A percentile compares a stretch with the other conserved stretches of the same genome.
Evolutionary conservation across 139 green algal species (phyloP).

Genomic region (Closterium sp.): DNA sequence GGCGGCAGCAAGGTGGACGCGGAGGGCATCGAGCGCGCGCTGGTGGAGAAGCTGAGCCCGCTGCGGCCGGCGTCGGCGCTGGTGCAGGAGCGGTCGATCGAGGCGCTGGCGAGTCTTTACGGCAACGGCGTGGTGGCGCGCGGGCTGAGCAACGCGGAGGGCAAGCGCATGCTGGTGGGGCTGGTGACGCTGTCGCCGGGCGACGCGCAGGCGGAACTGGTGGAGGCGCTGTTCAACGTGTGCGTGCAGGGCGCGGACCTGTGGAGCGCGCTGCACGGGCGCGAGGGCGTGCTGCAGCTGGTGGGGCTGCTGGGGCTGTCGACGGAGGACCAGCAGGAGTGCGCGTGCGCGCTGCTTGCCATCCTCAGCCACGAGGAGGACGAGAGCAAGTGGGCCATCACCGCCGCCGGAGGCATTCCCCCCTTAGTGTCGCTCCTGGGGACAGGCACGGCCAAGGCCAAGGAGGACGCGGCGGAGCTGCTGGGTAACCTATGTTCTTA

Average conservation of each 20-base stretch:
- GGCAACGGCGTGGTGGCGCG: conserved; percentile 23
- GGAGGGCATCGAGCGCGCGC: conserved; percentile 6
- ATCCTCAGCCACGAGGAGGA: conserved; percentile 34
- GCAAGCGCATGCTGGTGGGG: conserved; percentile 38
- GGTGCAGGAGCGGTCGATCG: conserved; percentile 31
- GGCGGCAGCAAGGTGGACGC: conserved; percentile 1
- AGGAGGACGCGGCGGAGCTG: conserved; percentile 30
- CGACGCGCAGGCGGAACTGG: conserved; percentile 22
- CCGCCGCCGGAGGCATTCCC: conserved; percentile 36
- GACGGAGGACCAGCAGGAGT: conserved; percentile 47
- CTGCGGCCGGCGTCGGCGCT: conserved; percentile 1
- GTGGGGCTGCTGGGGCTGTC: conserved; percentile 41
- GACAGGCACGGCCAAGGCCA: conserved; percentile 35
- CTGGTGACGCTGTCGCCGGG: conserved; percentile 28
- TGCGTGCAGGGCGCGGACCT: conserved; percentile 14
- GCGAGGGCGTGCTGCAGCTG: conserved; percentile 38
- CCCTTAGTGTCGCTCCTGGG: conserved; percentile 33
- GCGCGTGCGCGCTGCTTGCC: conserved; percentile 24
- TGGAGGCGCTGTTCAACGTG: conserved; percentile 24
- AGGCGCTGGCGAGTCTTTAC: conserved; percentile 32
- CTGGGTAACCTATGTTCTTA: conserved; percentile 36
- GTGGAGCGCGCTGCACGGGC: conserved; percentile 26
- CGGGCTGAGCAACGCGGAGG: conserved; percentile 17
- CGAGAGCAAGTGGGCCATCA: conserved; percentile 49
- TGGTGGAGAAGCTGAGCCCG: conserved; percentile 8